Evolutionary conservation across 257 asterid genomes (phyloP), one percentile per base, ranked within the genome.

Genomic region (Henckelia pumila): DNA sequence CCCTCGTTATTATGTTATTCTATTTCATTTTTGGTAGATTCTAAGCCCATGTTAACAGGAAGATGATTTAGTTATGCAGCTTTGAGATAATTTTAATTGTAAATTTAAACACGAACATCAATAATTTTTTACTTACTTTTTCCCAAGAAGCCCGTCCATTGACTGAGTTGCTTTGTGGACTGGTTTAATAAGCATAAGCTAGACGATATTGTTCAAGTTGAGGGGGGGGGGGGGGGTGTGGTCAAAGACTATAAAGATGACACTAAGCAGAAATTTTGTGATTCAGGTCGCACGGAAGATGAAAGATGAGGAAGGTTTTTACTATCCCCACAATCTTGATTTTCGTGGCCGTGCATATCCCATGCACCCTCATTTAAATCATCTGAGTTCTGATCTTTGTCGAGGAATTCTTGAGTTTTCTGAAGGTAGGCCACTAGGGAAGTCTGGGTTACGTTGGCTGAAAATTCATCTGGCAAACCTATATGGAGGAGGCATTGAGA

Each of bases 331-430:
- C 84, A 93, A 93, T 85, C 88, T 93, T 67, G 98, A 93, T 85
- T 93, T 93, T 65, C 86, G 98, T 65, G 98, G 98, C 67, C 95
- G 98, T 61, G 98, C 98, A 68, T 93, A 93, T 76, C 98, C 98
- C 40, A 89, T 93, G 98, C 97, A 93, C 80, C 95, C 98, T 13
- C 97, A 93, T 82, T 73, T 93, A 73, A 93, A 89, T 80, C 97
- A 93, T 78, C 86, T 93, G 30, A 88, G 92, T 78, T 89, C 96
- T 57, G 98, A 93, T 88, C 85, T 89, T 21, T 93, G 98, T 77
- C 83, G 98, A 78, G 98, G 97, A 61, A 80, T 88, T 81, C 96
- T 93, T 64, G 98, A 93, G 78, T 93, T 93, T 82, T 85, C 97
- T 67, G 98, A 93, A 77, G 98, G 98, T 56, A 82, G 86, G 62